phyloP scores from a whole-genome alignment of 2,329 filamentous ascomycete genomes.

The Celoporthe dispersa region DNA sequence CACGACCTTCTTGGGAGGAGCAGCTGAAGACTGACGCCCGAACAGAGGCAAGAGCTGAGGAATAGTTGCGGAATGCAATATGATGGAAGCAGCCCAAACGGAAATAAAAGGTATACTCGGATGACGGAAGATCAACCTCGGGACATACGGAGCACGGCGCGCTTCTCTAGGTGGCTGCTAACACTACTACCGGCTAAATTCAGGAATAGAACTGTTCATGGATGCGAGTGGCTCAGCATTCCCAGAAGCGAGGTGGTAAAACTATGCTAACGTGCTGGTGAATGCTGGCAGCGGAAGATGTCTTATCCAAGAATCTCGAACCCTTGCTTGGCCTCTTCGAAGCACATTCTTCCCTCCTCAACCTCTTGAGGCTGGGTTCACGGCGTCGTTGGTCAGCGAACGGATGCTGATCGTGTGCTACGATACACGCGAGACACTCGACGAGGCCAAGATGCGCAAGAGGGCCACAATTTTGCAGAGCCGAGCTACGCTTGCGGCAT shows the following conservation, averaged over 20 bases:
- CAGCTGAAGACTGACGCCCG: background rate
- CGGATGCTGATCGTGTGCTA: background rate
- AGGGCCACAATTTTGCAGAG: background rate
- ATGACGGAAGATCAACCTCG: background rate
- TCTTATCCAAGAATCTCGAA: background rate
- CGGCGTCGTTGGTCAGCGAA: background rate
- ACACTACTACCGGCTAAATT: background rate
- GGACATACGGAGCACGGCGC: background rate
- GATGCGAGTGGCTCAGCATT: background rate
- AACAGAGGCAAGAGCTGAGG: too few relatives aligned
- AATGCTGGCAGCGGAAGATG: background rate
- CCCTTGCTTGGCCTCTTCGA: background rate
- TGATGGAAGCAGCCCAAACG: background rate
- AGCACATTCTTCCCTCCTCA: background rate
- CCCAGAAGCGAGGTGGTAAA: background rate
- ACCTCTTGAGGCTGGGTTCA: background rate
- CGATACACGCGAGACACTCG: background rate
- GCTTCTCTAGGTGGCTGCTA: background rate
- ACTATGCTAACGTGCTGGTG: background rate
- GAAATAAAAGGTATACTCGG: background rate
- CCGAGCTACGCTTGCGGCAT: background rate
- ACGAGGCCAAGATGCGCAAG: background rate
- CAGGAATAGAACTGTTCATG: background rate
- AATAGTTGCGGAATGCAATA: too few relatives aligned
- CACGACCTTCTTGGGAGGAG: background rate